Evolutionary conservation across 2,329 filamentous ascomycete species (phyloP), one percentile per base, ranked within the genome.

Genomic region (Geosmithia flava): DNA sequence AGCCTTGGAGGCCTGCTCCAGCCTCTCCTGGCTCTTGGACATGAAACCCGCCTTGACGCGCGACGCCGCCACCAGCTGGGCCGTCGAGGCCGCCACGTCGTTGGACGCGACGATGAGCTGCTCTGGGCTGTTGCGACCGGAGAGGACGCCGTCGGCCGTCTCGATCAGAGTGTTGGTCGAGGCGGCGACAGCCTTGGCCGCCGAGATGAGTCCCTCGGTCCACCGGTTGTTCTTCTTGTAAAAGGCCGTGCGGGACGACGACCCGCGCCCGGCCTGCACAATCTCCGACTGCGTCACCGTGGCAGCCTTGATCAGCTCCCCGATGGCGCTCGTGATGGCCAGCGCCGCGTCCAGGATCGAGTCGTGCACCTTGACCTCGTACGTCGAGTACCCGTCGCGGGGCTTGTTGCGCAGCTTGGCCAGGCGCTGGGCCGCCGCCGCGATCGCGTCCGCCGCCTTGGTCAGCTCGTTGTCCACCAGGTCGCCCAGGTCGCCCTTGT

Each of bases 151-250:
- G 60, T 98, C 93, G 0, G 93, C 93, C 7, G 93, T 98, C 74
- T 98, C 93, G 59, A 98, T 98, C 55, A 98, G 79, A 42, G 84
- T 93, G 69, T 96, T 97, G 11, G 93, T 98, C 16, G 89, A 94
- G 2, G 78, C 78, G 3, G 93, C 93, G 17, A 98, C 93, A 1
- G 93, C 93, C 70, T 98, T 98, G 54, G 93, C 91, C 1, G 93
- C 93, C 39, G 88, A 95, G 62, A 98, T 96, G 51, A 98, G 80
- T 45, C 93, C 93, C 62, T 98, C 93, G 0, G 93, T 98, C 93
- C 93, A 98, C 47, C 93, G 81, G 69, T 97, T 98, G 77, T 98
- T 96, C 74, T 97, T 97, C 78, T 97, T 97, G 81, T 98, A 98
- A 67, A 98, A 98, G 20, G 90, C 89, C 2, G 90, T 94, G 50